Percentiles rank a stretch among this genome's conserved stretches.
Conservation (phyloP, 2,329 filamentous ascomycete genomes). For the Diatrype stigma region DNA sequence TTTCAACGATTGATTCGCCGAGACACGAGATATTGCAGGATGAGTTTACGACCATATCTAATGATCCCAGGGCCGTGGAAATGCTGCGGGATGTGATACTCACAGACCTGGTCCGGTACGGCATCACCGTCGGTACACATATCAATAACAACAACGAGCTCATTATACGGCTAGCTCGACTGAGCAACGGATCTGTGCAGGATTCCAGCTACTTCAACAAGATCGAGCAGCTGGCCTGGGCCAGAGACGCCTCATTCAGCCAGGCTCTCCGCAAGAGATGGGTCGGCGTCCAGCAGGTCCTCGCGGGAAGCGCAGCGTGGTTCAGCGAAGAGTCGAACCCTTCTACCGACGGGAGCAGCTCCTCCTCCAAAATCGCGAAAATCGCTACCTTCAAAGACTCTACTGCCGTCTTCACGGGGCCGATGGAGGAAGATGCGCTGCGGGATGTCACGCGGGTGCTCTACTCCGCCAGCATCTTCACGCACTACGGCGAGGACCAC, state of each 20-base stretch:
- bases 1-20: too few relatives aligned
- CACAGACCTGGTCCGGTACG: not conserved
- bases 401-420: not conserved
- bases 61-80: not conserved
- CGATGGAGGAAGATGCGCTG: not conserved
- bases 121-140: not conserved
- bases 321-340: not conserved
- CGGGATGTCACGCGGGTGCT: not conserved
- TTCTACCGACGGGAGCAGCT: too few relatives aligned
- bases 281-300: not conserved
- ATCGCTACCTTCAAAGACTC: not conserved
- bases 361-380: too few relatives aligned
- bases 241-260: not conserved
- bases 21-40: too few relatives aligned
- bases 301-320: not conserved
- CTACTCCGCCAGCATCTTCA: not conserved
- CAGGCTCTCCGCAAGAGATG: not conserved
- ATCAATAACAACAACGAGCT: not conserved
- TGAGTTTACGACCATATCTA: not conserved
- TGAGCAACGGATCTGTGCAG: not conserved
- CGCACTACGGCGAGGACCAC: not conserved
- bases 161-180: not conserved
- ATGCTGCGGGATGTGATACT: not conserved
- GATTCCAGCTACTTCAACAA: not conserved
- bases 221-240: not conserved